Conservation (phyloP, 805 yeast species). For the Groenewaldozyma tartarivorans region DNA sequence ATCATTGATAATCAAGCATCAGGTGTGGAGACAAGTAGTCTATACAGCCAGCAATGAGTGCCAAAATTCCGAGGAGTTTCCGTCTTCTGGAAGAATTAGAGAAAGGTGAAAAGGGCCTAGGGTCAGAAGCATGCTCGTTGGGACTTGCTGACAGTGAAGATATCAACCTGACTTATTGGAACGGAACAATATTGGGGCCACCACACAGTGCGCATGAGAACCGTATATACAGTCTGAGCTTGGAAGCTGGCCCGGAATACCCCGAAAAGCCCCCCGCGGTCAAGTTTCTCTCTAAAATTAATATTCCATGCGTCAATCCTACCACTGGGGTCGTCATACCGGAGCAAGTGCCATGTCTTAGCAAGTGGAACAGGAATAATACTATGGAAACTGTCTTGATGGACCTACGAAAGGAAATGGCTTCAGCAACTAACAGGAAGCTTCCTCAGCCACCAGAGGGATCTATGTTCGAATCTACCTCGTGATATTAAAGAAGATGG, state of each 20-base stretch:
- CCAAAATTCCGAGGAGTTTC: slow-evolving; percentile 51
- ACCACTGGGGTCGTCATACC: slow-evolving; percentile 45
- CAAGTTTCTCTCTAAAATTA: slow-evolving; percentile 70
- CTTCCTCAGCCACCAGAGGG: slow-evolving; percentile 91
- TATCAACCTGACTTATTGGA: slow-evolving; percentile 91
- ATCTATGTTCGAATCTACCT: slow-evolving; percentile 38
- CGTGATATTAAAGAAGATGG: too few relatives aligned
- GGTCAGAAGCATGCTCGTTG: slow-evolving; percentile 94
- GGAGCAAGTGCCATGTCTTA: slow-evolving; percentile 53
- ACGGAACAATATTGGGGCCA: slow-evolving; percentile 96
- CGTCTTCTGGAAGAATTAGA: slow-evolving; percentile 92
- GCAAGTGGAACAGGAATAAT: slow-evolving; percentile 80
- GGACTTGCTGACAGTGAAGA: slow-evolving; percentile 89
- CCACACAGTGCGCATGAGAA: slow-evolving; percentile 89
- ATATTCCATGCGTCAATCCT: slow-evolving; percentile 81
- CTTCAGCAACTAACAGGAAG: slow-evolving; percentile 69
- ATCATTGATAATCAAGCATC: too few relatives aligned
- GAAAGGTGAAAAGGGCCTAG: slow-evolving; percentile 95
- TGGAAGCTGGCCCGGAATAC: slow-evolving; percentile 74
- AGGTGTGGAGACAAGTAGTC: too few relatives aligned
- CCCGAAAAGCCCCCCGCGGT: slow-evolving; percentile 88
- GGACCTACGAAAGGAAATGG: slow-evolving; percentile 86
- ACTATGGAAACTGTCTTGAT: slow-evolving; percentile 89
- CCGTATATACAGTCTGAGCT: slow-evolving; percentile 75
- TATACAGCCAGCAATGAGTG: neutral